Evolutionary conservation across 345 rosid genomes (phyloP).

Genomic region (Citrus australasica): DNA sequence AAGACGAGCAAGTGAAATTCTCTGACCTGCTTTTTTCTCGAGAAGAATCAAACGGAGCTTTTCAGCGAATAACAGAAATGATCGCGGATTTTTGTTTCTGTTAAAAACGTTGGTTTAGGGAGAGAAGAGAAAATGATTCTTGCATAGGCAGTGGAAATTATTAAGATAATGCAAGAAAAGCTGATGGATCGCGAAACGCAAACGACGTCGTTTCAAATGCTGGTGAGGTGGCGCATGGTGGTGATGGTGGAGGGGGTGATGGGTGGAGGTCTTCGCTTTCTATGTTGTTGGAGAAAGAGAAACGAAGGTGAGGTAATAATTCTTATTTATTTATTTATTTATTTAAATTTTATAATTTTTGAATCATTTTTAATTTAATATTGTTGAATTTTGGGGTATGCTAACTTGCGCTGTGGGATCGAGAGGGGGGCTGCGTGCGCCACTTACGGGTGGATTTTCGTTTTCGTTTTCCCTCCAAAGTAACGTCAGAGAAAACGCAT

Average conservation of each 20-base stretch:
- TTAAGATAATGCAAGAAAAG: background rate
- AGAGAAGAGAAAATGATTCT: background rate
- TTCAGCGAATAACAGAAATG: background rate
- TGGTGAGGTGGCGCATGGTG: constrained; percentile 7
- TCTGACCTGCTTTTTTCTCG: background rate
- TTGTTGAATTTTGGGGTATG: background rate
- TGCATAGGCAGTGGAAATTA: background rate
- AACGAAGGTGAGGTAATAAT: constrained; percentile 19
- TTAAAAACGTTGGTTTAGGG: background rate
- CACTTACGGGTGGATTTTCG: background rate
- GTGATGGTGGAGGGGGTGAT: background rate
- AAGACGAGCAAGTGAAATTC: background rate
- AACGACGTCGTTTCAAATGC: background rate
- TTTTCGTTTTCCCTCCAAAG: constrained; percentile 11
- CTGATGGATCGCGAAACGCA: constrained; percentile 7
- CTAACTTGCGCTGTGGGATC: background rate
- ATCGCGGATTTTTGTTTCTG: constrained; percentile 6
- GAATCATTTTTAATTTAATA: background rate
- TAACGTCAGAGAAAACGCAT: background rate
- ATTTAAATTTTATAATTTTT: background rate
- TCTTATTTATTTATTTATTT: constrained; percentile 14
- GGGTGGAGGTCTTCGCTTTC: background rate
- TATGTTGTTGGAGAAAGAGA: background rate
- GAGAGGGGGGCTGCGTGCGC: background rate
- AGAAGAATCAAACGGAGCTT: background rate